These are phyloP conservation scores for Tremellales sp. DNA, from an alignment of 1,284 basidiomycete species.

Conservation along the genomic window DNA sequence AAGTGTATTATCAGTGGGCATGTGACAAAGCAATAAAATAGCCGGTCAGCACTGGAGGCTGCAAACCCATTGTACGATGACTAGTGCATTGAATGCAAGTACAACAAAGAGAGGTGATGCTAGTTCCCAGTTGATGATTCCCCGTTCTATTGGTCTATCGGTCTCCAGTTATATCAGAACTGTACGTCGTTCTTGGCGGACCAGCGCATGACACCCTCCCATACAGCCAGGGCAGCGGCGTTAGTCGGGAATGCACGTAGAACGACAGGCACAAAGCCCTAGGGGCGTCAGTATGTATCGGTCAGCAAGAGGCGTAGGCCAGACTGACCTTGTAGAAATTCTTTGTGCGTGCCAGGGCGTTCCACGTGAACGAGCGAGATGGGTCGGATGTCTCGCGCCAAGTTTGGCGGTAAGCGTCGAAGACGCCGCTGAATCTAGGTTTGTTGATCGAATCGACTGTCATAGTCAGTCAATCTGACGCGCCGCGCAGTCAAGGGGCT, in stretches of 20 bases:
- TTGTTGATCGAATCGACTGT: conserved; percentile 38
- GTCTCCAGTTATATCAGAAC: too few relatives aligned
- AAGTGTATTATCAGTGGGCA: too few relatives aligned
- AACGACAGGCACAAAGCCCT: conserved; percentile 47
- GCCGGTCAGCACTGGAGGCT: too few relatives aligned
- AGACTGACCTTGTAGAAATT: conserved; percentile 46
- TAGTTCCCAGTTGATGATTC: too few relatives aligned
- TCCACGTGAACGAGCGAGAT: conserved; percentile 26
- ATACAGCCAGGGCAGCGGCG: conserved; percentile 47
- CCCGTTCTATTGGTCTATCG: too few relatives aligned
- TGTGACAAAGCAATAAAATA: too few relatives aligned
- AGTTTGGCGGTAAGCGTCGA: conserved; percentile 37
- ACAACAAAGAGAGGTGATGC: too few relatives aligned
- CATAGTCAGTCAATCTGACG: not conserved
- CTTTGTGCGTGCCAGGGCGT: conserved; percentile 30
- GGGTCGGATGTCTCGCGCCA: conserved; percentile 40
- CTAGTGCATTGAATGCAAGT: too few relatives aligned
- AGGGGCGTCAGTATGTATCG: conserved; percentile 7
- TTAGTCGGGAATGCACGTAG: conserved; percentile 48
- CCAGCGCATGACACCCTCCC: conserved; percentile 47
- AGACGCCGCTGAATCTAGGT: conserved; percentile 39
- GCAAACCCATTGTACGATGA: too few relatives aligned
- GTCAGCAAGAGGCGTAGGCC: not conserved
- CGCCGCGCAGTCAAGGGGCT: not conserved
- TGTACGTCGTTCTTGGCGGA: not conserved